Conservation (phyloP, 768 basidiomycete species). For the Tulasnella sp. region DNA sequence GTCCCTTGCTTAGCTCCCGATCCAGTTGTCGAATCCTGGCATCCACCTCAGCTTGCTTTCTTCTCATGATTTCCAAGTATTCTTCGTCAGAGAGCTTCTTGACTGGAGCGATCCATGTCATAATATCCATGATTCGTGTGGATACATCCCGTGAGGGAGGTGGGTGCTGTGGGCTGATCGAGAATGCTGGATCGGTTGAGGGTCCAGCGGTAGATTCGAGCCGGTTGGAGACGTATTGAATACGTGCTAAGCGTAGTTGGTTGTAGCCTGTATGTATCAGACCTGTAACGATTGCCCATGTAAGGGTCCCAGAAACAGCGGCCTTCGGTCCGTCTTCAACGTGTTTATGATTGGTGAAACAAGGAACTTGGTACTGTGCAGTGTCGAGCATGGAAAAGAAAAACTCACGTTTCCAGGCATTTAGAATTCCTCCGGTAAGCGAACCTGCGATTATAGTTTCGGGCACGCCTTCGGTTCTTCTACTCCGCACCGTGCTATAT, state of each 20-base stretch:
- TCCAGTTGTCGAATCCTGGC: too few relatives aligned
- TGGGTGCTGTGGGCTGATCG: background rate
- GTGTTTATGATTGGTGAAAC: slow-evolving; percentile 7
- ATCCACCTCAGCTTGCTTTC: slow-evolving; percentile 43
- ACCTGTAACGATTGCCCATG: slow-evolving; percentile 44
- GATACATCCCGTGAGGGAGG: slow-evolving; percentile 10
- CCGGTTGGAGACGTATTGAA: slow-evolving; percentile 39
- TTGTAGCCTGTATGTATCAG: slow-evolving; percentile 58
- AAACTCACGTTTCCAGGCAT: slow-evolving; percentile 47
- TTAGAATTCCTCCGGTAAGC: slow-evolving; percentile 46
- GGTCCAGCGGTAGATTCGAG: background rate
- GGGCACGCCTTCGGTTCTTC: slow-evolving; percentile 43
- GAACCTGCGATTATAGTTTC: slow-evolving; percentile 58
- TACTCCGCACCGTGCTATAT: slow-evolving; percentile 16
- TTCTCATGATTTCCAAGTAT: slow-evolving; percentile 47
- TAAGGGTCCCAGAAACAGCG: slow-evolving; percentile 44
- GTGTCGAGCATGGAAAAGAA: background rate
- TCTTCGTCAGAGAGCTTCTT: slow-evolving; percentile 56
- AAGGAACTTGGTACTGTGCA: background rate
- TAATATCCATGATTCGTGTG: slow-evolving; percentile 20
- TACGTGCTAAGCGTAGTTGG: slow-evolving; percentile 45
- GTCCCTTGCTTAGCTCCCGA: too few relatives aligned
- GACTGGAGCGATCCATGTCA: slow-evolving; percentile 36
- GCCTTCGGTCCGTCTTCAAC: slow-evolving; percentile 48
- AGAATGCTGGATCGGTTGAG: background rate